Evolutionary conservation across 2,329 filamentous ascomycete genomes (phyloP).

Genomic region (Microsporum audouinii): DNA sequence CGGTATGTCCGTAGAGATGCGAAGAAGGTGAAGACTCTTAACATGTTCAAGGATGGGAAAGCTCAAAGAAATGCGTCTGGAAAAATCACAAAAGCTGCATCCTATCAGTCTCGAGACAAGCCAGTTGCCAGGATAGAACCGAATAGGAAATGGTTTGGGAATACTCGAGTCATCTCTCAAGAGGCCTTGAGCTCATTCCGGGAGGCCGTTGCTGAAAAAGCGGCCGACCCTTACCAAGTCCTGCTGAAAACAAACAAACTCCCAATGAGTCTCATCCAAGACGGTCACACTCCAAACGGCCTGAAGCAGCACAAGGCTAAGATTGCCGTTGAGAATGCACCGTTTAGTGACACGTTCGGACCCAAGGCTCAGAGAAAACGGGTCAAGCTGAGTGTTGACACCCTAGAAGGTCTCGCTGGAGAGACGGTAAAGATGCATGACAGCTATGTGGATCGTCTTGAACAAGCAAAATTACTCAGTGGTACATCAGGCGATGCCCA

Average conservation of each 20-base stretch:
- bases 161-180: constrained; percentile 81
- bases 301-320: constrained; percentile 88
- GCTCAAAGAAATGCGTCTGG: constrained; percentile 70
- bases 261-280: constrained; percentile 84
- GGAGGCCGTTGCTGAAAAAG: constrained; percentile 81
- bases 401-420: constrained; percentile 68
- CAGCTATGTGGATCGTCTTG: constrained; percentile 65
- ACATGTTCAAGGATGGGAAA: constrained; percentile 82
- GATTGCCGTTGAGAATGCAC: constrained; percentile 77
- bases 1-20: constrained; percentile 41
- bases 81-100: constrained; percentile 71
- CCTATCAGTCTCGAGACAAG: constrained; percentile 69
- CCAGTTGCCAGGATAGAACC: constrained; percentile 84
- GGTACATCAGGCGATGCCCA: constrained; percentile 50
- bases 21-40: constrained; percentile 80
- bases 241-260: constrained; percentile 96
- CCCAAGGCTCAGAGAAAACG: constrained; percentile 87
- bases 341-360: constrained; percentile 82
- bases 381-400: constrained; percentile 75
- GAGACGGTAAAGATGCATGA: constrained; percentile 72
- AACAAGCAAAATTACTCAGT: constrained; percentile 65
- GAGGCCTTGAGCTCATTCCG: constrained; percentile 79
- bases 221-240: constrained; percentile 81
- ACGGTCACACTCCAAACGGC: constrained; percentile 65
- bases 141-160: constrained; percentile 96